phyloP scores from a whole-genome alignment of 768 basidiomycete species.

The Hygrocybe coccinea region DNA sequence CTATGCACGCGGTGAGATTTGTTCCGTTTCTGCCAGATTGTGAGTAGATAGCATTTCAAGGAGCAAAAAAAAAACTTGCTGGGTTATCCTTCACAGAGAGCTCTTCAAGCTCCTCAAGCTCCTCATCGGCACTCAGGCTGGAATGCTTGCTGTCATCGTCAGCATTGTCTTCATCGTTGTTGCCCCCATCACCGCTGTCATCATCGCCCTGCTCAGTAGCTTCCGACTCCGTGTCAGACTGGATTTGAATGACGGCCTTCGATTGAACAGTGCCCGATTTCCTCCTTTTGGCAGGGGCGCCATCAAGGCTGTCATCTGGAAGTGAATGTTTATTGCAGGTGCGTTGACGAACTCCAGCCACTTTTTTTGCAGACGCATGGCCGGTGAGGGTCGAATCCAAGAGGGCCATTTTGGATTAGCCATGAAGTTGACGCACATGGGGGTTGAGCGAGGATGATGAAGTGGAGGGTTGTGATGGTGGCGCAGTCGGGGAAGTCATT shows the following conservation, averaged over 20 bases:
- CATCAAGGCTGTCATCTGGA: too few species aligned
- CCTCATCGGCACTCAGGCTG: background rate
- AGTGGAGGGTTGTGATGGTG: background rate
- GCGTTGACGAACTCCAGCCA: background rate
- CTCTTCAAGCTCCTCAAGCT: background rate
- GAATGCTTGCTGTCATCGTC: background rate
- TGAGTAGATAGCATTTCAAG: background rate
- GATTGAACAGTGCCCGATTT: background rate
- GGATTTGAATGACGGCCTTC: background rate
- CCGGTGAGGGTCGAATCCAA: background rate
- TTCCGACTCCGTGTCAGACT: background rate
- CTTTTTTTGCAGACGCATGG: background rate
- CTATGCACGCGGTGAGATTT: background rate
- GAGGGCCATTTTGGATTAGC: background rate
- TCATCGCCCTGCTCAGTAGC: background rate
- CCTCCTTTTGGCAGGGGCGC: too few species aligned
- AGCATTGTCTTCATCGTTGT: background rate
- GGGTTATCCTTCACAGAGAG: background rate
- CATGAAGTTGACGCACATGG: background rate
- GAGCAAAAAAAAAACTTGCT: background rate
- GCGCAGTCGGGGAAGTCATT: too few species aligned
- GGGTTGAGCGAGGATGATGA: background rate
- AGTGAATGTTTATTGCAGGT: background rate
- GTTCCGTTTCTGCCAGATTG: background rate
- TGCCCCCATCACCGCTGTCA: background rate